A percentile compares a stretch with the other conserved stretches of the same genome.
Conservation (phyloP, 257 asterid species). For the Lycium barbarum region DNA sequence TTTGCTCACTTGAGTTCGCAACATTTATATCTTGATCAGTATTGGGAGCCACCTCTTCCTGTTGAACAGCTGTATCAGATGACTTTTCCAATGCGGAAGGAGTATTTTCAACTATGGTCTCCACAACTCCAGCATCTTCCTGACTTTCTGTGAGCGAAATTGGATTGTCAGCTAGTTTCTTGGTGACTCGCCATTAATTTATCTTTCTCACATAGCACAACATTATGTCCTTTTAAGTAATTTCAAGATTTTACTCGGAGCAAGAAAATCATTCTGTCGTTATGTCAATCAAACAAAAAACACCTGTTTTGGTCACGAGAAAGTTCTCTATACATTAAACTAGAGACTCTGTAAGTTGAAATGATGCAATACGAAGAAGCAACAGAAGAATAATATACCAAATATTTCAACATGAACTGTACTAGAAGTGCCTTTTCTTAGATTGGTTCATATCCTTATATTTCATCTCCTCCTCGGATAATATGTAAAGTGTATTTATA, state of each 20-base stretch:
- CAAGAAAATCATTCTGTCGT: background rate
- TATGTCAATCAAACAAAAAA: background rate
- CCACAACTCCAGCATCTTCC: constrained; percentile 38
- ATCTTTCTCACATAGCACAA: constrained; percentile 6
- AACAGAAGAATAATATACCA: background rate
- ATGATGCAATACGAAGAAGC: constrained; percentile 9
- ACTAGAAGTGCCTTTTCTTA: background rate
- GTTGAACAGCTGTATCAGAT: constrained; percentile 26
- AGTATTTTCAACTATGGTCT: constrained; percentile 32
- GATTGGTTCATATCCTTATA: constrained; percentile 10
- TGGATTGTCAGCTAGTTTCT: constrained; percentile 31
- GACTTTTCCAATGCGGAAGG: constrained; percentile 32
- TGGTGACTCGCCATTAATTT: background rate
- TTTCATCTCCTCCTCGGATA: background rate
- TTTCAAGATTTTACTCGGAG: background rate
- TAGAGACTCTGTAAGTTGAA: background rate
- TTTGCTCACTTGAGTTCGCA: constrained; percentile 46
- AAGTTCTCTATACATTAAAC: background rate
- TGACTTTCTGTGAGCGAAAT: constrained; percentile 47
- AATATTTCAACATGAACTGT: background rate
- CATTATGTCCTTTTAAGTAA: constrained; percentile 10
- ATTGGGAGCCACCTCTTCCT: constrained; percentile 28
- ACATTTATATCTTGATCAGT: constrained; percentile 41
- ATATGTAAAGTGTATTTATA: background rate
- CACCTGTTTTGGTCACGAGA: background rate